Base-by-base conservation (phyloP, 129 eudicot species). In the Escallonia herrerae region DNA sequence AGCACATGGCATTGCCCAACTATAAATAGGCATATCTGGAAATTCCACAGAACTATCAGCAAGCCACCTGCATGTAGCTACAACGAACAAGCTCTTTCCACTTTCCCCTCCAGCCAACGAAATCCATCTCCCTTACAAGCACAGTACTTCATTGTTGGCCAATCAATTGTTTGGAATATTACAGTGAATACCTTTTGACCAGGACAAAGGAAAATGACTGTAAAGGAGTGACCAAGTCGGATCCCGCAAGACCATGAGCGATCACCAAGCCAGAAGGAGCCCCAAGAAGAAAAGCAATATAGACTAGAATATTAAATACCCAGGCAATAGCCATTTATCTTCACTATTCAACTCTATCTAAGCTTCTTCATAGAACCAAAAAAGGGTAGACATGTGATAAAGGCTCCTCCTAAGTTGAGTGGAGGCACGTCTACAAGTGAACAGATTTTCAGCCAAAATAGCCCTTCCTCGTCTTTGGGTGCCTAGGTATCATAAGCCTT, bases 21-120 rank as follows among this genome's bases (percentile, higher is more conserved):
- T 67, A 65, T 10, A 50, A 60, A 51, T 74, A 61, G 55, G 59
- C 61, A 46, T 15, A 48, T 66, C 74, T 44, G 9, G 75, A 75
- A 63, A 66, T 60, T 47, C 56, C 47, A 72, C 63, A 69, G 39
- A 52, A 43, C 62, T 61, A 7, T 52, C 71, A 59, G 45, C 68
- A 63, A 44, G 64, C 69, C 67, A 58, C 68, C 56, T 57, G 55
- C 68, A 59, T 45, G n/a, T 63, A 60, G 40, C 43, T 40, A 22
- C 37, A 48, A 59, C 58, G 54, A 69, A 65, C 54, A 40, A 68
- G 47, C 72, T 69, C 61, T 48, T 56, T 66, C 39, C 60, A 60
- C 69, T 64, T 60, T 43, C n/a, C 73, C 59, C 72, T 48, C 41
- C 39, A 56, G 48, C 43, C 60, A 51, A 37, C 11, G 52, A 7